Percentiles rank a stretch among this genome's conserved stretches.
phyloP scores from a whole-genome alignment of 2,329 filamentous ascomycete genomes.

The Juglanconis oblonga region DNA sequence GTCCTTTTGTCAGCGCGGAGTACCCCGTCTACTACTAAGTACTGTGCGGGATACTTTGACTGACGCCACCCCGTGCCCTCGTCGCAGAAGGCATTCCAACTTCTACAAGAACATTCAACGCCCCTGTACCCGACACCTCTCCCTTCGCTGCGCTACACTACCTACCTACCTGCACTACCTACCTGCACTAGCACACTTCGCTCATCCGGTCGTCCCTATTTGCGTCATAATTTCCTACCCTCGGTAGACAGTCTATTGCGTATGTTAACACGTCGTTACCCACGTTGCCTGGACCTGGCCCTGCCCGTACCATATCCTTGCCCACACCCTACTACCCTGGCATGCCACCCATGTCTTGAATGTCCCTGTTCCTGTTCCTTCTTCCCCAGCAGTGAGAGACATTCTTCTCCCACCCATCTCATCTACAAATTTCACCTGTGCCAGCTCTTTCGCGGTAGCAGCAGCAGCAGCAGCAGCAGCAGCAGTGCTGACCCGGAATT shows the following conservation, averaged over 20 bases:
- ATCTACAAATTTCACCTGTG: neutral
- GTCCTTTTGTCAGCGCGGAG: neutral
- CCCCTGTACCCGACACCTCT: conserved; percentile 1
- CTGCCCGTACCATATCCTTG: neutral
- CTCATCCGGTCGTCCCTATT: neutral
- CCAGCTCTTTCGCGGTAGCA: neutral
- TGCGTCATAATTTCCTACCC: neutral
- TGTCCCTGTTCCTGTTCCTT: neutral
- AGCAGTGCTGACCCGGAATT: neutral
- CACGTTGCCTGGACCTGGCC: too few species aligned
- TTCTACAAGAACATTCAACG: conserved; percentile 8
- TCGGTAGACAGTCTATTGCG: neutral
- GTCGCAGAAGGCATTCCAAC: neutral
- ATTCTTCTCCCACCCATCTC: neutral
- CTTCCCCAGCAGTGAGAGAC: neutral
- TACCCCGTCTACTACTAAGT: neutral
- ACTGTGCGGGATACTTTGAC: conserved; percentile 2
- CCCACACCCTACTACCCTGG: neutral
- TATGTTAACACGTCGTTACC: neutral
- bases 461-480: neutral
- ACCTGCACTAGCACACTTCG: neutral
- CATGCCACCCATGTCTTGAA: conserved; percentile 6
- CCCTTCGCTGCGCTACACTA: neutral
- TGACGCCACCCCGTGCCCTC: neutral
- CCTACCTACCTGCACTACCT: neutral